These are phyloP conservation scores for Nakataea oryzae DNA, from an alignment of 2,329 filamentous ascomycete genomes.

Conservation along the genomic window DNA sequence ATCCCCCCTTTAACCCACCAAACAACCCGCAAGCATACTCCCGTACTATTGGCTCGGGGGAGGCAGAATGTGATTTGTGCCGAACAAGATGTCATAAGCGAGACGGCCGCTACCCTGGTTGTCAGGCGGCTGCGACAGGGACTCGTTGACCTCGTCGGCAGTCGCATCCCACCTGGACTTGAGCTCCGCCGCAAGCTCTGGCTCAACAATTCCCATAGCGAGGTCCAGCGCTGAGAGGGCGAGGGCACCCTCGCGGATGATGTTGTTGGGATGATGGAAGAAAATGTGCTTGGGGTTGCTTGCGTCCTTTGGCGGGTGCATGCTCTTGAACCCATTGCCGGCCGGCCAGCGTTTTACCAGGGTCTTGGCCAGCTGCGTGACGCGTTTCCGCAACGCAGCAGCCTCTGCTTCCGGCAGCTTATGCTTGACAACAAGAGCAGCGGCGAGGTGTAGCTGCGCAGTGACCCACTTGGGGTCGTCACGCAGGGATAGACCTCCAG, in stretches of 20 bases:
- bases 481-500: constrained; percentile 18
- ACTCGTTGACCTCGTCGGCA: constrained; percentile 14
- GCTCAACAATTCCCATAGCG: constrained; percentile 29
- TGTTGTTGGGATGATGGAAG: constrained; percentile 22
- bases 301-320: constrained; percentile 21
- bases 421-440: constrained; percentile 24
- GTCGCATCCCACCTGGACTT: constrained; percentile 23
- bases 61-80: constrained; percentile 3
- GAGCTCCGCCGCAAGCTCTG: constrained; percentile 25
- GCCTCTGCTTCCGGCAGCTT: constrained; percentile 17
- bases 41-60: not conserved
- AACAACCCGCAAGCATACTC: not conserved
- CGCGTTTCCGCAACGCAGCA: constrained; percentile 18
- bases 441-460: constrained; percentile 30
- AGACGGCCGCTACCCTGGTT: constrained; percentile 9
- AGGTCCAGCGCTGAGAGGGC: constrained; percentile 32
- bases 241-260: constrained; percentile 22
- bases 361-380: constrained; percentile 20
- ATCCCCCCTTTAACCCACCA: not conserved
- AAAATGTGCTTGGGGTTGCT: constrained; percentile 17
- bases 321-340: constrained; percentile 20
- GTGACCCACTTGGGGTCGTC: constrained; percentile 32
- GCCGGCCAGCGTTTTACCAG: constrained; percentile 30
- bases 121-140: constrained; percentile 9
- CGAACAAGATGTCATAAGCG: constrained; percentile 22